Evolutionary conservation across 2,329 filamentous ascomycete species (phyloP).

Genomic region (Fusarium keratoplasticum): DNA sequence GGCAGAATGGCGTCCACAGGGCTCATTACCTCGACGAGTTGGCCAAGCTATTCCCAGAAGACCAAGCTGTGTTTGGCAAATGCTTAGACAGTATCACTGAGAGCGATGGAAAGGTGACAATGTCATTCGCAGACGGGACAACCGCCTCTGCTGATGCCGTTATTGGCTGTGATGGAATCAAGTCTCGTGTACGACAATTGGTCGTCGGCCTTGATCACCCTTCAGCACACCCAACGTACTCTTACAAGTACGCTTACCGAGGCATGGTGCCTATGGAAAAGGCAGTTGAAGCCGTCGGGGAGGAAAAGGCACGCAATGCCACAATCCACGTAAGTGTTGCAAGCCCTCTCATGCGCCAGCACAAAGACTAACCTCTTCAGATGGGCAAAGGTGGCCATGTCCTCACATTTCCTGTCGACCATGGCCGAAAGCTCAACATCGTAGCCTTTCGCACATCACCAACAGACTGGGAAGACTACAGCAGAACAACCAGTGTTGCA

Average conservation of each 20-base stretch:
- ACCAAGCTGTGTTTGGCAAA: conserved; percentile 50
- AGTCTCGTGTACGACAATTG: conserved; percentile 62
- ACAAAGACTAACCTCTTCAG: conserved; percentile 14
- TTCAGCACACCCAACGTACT: conserved; percentile 57
- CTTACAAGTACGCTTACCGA: conserved; percentile 70
- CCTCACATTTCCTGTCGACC: conserved; percentile 68
- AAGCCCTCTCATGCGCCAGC: fast-evolving
- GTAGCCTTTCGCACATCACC: conserved; percentile 56
- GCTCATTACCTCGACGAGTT: conserved; percentile 56
- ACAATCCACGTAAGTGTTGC: conserved; percentile 40
- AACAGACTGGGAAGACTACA: conserved; percentile 45
- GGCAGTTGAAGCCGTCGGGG: conserved; percentile 61
- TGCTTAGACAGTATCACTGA: conserved; percentile 48
- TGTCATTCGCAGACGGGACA: conserved; percentile 55
- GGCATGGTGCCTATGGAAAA: conserved; percentile 60
- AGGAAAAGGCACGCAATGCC: conserved; percentile 46
- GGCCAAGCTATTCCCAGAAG: conserved; percentile 51
- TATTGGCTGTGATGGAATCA: conserved; percentile 74
- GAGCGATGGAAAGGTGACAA: conserved; percentile 34
- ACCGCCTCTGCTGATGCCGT: conserved; percentile 54
- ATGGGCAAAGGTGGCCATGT: conserved; percentile 65
- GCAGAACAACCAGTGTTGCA: conserved; percentile 13
- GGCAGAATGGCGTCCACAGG: conserved; percentile 50
- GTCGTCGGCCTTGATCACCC: conserved; percentile 58
- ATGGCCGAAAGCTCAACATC: conserved; percentile 67